Percentiles rank a stretch among this genome's conserved stretches.
These are phyloP conservation scores for Colletotrichum phormii DNA, from an alignment of 2,329 filamentous ascomycete species.

Conservation along the genomic window DNA sequence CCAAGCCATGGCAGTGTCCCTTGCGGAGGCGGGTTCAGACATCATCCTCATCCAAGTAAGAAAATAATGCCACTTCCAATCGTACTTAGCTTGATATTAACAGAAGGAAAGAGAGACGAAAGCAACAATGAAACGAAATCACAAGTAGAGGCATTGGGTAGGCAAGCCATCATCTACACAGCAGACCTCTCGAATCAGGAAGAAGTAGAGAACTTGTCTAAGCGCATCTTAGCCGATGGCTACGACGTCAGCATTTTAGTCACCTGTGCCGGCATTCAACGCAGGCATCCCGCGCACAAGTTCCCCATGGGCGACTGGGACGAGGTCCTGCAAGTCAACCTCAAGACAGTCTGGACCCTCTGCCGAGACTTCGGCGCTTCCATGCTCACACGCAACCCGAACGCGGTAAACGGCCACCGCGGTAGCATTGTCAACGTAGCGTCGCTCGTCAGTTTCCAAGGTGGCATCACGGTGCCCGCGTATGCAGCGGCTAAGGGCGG, in stretches of 20 bases:
- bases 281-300: conserved; percentile 69
- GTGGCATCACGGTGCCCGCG: conserved; percentile 87
- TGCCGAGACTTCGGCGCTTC: conserved; percentile 82
- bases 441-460: conserved; percentile 84
- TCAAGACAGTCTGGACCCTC: conserved; percentile 83
- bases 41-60: conserved; percentile 37
- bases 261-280: conserved; percentile 76
- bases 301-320: conserved; percentile 75
- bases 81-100: too few species aligned
- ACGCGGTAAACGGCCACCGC: conserved; percentile 60
- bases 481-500: conserved; percentile 90
- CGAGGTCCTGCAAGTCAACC: conserved; percentile 82
- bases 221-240: conserved; percentile 38
- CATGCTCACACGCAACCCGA: conserved; percentile 72
- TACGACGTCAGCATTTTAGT: conserved; percentile 67
- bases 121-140: conserved; percentile 38
- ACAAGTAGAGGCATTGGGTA: conserved; percentile 38
- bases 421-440: conserved; percentile 88
- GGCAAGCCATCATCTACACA: conserved; percentile 40
- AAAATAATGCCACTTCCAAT: not conserved
- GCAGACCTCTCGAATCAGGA: conserved; percentile 39
- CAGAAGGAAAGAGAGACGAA: conserved; percentile 35
- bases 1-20: conserved; percentile 40
- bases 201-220: conserved; percentile 35
- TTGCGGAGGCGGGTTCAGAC: conserved; percentile 39